Evolutionary conservation across 2,329 filamentous ascomycete species (phyloP), one percentile per base, ranked within the genome.

Genomic region (Cordyceps fumosorosea): DNA sequence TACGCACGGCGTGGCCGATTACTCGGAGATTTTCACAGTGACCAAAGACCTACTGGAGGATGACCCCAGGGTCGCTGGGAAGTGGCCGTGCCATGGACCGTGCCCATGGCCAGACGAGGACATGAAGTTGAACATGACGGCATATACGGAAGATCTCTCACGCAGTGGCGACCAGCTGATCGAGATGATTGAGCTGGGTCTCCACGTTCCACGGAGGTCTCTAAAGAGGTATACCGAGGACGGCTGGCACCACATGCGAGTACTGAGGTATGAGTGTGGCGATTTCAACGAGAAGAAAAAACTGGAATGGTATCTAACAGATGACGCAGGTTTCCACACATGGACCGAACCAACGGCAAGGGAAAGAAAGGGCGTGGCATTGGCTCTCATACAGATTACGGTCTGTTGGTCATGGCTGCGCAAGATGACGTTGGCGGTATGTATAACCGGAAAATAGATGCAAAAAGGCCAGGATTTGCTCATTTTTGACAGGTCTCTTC

Each of bases 1-100:
- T 3, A 80, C 78, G 3, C 73, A 78, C 60, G 78, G 78, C 42
- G 73, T 82, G 29, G 78, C 78, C 18, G 80, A 82, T 66, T 81
- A 81, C 65, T 80, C 77, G 0, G 80, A 82, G 67, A 80, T 82
- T 37, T 82, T 81, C 64, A 82, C 80, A 1, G 76, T 81, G 20
- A 81, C 77, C 14, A 81, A 81, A 63, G 79, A 81, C 55, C 68
- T 82, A 7, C 67, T 68, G 4, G 63, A 68, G 2, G 63, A 70
- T 5, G 78, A 81, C 54, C 65, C 68, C 1, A 71, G 78, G 1
- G 78, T 80, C 3, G 66, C 67, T 22, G 69, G 68, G 4, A 71
- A 73, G 32, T 81, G 80, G 78, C 80, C 79, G 0, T 81, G 78
- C 65, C 80, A 82, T 64, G 80, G 80, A 0, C 76, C 76, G 2